Evolutionary conservation across 495 filamentous ascomycete genomes (phyloP).

Genomic region (Cercophora newfieldiana): DNA sequence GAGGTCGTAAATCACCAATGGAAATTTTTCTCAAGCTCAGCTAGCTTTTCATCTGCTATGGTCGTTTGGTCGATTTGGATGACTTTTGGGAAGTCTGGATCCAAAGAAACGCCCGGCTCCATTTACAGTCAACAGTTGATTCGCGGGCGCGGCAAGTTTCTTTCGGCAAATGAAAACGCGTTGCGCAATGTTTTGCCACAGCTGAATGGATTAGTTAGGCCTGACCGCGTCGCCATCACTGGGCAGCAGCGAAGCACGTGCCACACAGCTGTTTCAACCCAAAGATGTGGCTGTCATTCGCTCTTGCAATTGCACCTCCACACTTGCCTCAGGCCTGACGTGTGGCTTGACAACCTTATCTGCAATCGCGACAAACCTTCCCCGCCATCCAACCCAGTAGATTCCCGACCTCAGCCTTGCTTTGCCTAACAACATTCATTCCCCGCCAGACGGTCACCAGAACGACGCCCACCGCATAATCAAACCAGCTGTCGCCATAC

Average conservation of each 20-base stretch:
- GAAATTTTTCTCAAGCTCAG: not conserved
- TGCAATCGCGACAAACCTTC: constrained; percentile 6
- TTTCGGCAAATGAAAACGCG: constrained; percentile 1
- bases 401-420: not conserved
- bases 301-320: not conserved
- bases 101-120: not conserved
- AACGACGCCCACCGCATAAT: not conserved
- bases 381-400: not conserved
- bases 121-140: not conserved
- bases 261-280: not conserved
- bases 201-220: not conserved
- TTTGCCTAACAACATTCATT: too few species aligned
- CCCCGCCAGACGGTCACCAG: not conserved
- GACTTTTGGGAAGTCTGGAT: not conserved
- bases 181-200: constrained; percentile 2
- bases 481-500: too few species aligned
- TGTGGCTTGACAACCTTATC: constrained; percentile 11
- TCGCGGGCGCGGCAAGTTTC: not conserved
- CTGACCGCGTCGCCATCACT: not conserved
- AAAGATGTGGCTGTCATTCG: not conserved
- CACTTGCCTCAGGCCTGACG: not conserved
- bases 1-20: not conserved
- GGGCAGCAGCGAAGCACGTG: not conserved
- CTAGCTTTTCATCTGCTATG: not conserved
- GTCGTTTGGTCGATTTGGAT: not conserved